Evolutionary conservation across 352 stramenopile species (phyloP).

Genomic region (Phytophthora multivora): DNA sequence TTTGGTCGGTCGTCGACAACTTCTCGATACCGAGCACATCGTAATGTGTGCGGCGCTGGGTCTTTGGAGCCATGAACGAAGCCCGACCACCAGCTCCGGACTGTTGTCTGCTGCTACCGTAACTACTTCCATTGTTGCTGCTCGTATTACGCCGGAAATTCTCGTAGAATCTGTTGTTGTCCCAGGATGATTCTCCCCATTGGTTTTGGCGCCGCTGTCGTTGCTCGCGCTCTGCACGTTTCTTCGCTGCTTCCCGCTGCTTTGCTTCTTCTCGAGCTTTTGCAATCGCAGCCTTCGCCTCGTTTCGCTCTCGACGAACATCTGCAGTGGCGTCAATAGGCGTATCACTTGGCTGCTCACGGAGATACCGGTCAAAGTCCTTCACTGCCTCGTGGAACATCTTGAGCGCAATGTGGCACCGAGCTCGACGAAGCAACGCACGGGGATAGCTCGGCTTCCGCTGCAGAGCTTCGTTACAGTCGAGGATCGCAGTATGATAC

Average conservation of each 20-base stretch:
- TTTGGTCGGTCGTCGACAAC: slow-evolving; percentile 60
- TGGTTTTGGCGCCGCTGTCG: slow-evolving; percentile 41
- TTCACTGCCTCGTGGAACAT: slow-evolving; percentile 64
- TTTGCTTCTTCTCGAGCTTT: slow-evolving; percentile 43
- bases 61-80: slow-evolving; percentile 44
- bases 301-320: slow-evolving; percentile 54
- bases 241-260: slow-evolving; percentile 44
- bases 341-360: slow-evolving; percentile 39
- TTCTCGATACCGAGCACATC: slow-evolving; percentile 77
- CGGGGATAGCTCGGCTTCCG: slow-evolving; percentile 64
- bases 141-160: slow-evolving; percentile 43
- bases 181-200: slow-evolving; percentile 50
- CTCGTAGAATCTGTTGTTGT: slow-evolving; percentile 58
- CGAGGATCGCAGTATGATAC: slow-evolving; percentile 66
- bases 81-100: slow-evolving; percentile 20
- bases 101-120: slow-evolving; percentile 24
- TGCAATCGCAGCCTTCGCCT: slow-evolving; percentile 55
- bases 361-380: slow-evolving; percentile 81
- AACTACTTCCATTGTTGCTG: slow-evolving; percentile 6
- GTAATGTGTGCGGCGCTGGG: slow-evolving; percentile 66
- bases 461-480: slow-evolving; percentile 77
- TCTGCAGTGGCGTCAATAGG: slow-evolving; percentile 26
- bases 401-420: slow-evolving; percentile 66
- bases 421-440: slow-evolving; percentile 67
- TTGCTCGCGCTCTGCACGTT: slow-evolving; percentile 50